Base-by-base conservation (phyloP, 2,329 filamentous ascomycete species). In the Colletotrichum sp. region DNA sequence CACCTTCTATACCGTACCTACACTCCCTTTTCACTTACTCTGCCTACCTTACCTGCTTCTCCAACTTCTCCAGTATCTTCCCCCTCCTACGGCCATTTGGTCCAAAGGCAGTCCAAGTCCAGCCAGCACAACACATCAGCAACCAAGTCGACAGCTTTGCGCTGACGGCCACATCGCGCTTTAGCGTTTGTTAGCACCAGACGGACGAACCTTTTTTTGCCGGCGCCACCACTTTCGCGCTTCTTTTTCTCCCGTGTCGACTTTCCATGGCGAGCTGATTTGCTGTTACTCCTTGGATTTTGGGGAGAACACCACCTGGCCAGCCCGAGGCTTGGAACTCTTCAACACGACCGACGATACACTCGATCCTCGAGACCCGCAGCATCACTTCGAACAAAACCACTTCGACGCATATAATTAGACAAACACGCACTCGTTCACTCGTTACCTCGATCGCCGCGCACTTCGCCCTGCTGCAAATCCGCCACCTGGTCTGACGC, bases 151-250 rank as follows among this genome's bases (percentile, higher is more conserved):
- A 64, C 59, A 74, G 30, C 28, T 73, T 64, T 76, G 71, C 74
- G 74, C 70, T 69, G 74, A 76, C 74, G 48, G 65, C 70, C 71
- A 76, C 64, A 76, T 65, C 60, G 67, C 71, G 59, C 55, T 36
- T 68, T 69, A 76, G 74, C 44, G 70, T 68, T 60, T 28, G 70
- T 60, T 76, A 76, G 74, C 74, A 74, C 57, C 65, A 71, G 59
- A 69, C 70, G 48, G 64, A 65, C 70, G 64, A 74, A 65, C 70
- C 48, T 68, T 74, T 74, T 72, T 34, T 57, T 64, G 64, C 74
- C 70, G 60, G 64, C 74, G 74, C 74, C 65, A 73, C 74, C 70
- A 67, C 64, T 63, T 63, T 68, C 65, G 74, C 70, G 71, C 73
- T 62, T 72, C 70, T 44, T 48, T 12, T 39, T 74, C 62, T n/a